These are phyloP conservation scores for Colletotrichum orbiculare DNA, from an alignment of 2,329 filamentous ascomycete genomes.

Conservation along the genomic window DNA sequence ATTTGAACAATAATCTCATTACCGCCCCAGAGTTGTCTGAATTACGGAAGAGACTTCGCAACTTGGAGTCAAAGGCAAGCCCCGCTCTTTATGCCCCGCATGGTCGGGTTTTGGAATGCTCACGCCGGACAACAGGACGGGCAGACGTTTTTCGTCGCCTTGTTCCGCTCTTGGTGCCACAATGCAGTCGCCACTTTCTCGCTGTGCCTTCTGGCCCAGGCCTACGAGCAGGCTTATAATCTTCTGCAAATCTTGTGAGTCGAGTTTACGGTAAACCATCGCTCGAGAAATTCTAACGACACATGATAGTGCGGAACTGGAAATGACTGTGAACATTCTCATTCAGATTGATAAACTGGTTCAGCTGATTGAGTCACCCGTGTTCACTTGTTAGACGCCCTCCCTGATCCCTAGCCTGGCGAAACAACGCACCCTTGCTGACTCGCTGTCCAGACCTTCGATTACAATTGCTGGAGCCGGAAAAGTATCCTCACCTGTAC, in stretches of 20 bases:
- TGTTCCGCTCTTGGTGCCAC: conserved; percentile 98
- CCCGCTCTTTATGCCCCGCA: neutral
- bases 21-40: conserved; percentile 95
- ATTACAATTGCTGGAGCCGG: conserved; percentile 93
- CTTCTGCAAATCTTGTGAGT: conserved; percentile 91
- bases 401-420: conserved; percentile 23
- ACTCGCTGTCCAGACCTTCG: conserved; percentile 76
- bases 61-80: conserved; percentile 83
- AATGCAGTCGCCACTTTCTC: conserved; percentile 99
- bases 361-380: conserved; percentile 94
- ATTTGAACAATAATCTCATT: conserved; percentile 98
- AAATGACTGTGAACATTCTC: conserved; percentile 98
- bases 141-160: conserved; percentile 91
- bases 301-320: conserved; percentile 80
- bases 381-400: conserved; percentile 84
- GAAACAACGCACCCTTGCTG: neutral
- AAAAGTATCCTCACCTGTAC: conserved; percentile 94
- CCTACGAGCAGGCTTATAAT: conserved; percentile 98
- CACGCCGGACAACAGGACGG: conserved; percentile 71
- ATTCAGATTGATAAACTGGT: conserved; percentile 99
- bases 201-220: conserved; percentile 92
- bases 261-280: conserved; percentile 14
- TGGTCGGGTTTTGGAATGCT: neutral
- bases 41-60: conserved; percentile 87
- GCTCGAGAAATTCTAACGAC: too few relatives aligned